A percentile compares a stretch with the other conserved stretches of the same genome.
These are phyloP conservation scores for Nevesoporus exiguus DNA, from an alignment of 768 basidiomycete genomes.

Conservation along the genomic window DNA sequence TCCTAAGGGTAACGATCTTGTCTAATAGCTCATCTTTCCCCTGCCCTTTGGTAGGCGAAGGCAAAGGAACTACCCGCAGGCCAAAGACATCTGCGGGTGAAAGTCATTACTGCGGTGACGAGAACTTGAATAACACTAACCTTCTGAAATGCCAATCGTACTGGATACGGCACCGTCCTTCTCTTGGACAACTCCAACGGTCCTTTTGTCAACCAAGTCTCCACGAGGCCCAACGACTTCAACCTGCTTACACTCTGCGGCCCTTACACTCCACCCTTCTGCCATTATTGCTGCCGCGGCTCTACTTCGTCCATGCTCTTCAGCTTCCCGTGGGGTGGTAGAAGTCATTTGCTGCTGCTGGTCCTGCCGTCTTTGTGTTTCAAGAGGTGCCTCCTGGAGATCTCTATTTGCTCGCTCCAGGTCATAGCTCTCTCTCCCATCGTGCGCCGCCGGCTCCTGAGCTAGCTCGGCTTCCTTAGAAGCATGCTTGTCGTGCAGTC, in stretches of 20 bases:
- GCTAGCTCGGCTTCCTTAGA: background rate
- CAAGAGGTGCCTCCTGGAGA: background rate
- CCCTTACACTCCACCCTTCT: background rate
- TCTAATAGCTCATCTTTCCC: constrained; percentile 46
- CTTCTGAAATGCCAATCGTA: constrained; percentile 13
- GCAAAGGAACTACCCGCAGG: constrained; percentile 36
- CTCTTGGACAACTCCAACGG: background rate
- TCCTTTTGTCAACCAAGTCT: background rate
- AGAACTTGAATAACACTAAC: constrained; percentile 14
- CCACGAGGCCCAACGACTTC: background rate
- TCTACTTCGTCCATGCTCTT: background rate
- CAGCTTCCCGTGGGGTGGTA: background rate
- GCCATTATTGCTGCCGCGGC: background rate
- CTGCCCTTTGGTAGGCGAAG: constrained; percentile 33
- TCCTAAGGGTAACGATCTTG: constrained; percentile 52
- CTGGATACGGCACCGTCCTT: constrained; percentile 1
- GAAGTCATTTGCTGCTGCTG: background rate
- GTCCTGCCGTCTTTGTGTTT: background rate
- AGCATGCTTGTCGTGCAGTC: constrained; percentile 29
- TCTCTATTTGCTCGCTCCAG: constrained; percentile 14
- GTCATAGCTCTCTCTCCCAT: constrained; percentile 28
- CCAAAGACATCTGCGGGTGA: constrained; percentile 56
- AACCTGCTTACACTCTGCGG: background rate
- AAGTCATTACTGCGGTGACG: constrained; percentile 3
- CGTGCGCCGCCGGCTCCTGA: constrained; percentile 15